A percentile compares a stretch with the other conserved stretches of the same genome.
These are phyloP conservation scores for Choiromyces venosus DNA, from an alignment of 495 filamentous ascomycete species.

Conservation along the genomic window DNA sequence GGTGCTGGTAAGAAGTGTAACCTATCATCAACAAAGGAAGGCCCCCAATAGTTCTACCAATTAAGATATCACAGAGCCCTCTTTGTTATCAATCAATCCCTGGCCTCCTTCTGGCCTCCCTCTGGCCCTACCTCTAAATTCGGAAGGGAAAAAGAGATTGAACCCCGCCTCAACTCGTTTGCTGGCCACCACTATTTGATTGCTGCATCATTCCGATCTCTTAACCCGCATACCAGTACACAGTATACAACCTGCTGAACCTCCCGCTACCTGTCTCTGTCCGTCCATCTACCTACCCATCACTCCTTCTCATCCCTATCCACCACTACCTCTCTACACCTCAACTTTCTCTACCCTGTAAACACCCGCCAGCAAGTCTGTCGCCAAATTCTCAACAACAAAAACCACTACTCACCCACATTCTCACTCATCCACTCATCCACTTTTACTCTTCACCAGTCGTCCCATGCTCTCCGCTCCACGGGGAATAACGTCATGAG, in stretches of 20 bases:
- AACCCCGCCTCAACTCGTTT: background rate
- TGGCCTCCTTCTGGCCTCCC: background rate
- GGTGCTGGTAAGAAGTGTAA: background rate
- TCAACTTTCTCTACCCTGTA: background rate
- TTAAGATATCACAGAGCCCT: background rate
- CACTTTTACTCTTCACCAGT: conserved; percentile 11
- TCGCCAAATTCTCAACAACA: background rate
- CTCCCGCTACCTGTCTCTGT: conserved; percentile 4
- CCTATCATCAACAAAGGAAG: background rate
- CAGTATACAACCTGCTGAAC: background rate
- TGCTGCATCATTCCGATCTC: background rate
- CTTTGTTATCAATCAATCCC: background rate
- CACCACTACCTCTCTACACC: background rate
- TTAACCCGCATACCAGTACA: background rate
- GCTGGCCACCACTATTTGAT: background rate
- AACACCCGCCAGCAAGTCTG: background rate
- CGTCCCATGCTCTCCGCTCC: conserved; percentile 36
- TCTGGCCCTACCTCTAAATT: background rate
- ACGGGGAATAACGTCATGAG: conserved; percentile 39
- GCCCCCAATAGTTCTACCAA: background rate
- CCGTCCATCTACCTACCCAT: conserved; percentile 11
- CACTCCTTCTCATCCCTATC: conserved; percentile 2
- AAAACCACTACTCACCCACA: conserved; percentile 8
- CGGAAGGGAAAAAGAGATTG: background rate
- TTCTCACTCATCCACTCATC: conserved; percentile 6